Evolutionary conservation across 129 eudicot genomes (phyloP), one percentile per base, ranked within the genome.

Genomic region (Escallonia herrerae): DNA sequence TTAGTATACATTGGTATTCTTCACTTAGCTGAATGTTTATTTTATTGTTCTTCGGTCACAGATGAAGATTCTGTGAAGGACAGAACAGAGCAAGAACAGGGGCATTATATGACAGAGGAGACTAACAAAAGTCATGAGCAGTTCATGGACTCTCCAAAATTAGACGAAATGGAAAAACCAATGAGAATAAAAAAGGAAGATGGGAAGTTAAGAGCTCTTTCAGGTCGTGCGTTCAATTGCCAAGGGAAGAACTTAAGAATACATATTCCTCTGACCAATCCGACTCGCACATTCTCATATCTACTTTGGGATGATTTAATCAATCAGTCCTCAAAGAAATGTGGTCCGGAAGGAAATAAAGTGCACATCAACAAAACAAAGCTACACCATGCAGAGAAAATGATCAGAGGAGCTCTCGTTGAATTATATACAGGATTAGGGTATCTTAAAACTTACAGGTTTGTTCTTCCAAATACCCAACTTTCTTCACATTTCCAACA

Each of bases 401-500:
- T 94, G 97, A 89, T 94, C 37, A 74, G 86, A 58, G 97, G 99
- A 39, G 99, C 99, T 62, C 77, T 86, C 63, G 64, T 94, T 64
- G 99, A 94, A 87, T 89, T 94, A 55, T 94, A 86, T 71, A 94
- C 86, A 71, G 99, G 99, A 69, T 70, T 94, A 66, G 89, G 86
- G 22, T 94, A 94, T 83, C 97, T 94, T 73, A 76, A 89, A 78
- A 89, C 95, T 69, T 94, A 89, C 78, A 86, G 99, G 99, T 94
- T 83, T 44, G 41, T 8, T 22, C 33, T 22, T 22, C 33, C 33
- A 22, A 1, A 22, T 22, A 22, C 33, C 1, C 33, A 22, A 22
- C 1, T 22, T 22, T 22, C 33, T 1, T 22, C 33, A 22, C 33
- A 22, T 22, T 22, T 22, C 33, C 33, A 22, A 22, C 33, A 22